These are phyloP conservation scores for Wickerhamomyces canadensis DNA, from an alignment of 805 yeast species.

Conservation along the genomic window DNA sequence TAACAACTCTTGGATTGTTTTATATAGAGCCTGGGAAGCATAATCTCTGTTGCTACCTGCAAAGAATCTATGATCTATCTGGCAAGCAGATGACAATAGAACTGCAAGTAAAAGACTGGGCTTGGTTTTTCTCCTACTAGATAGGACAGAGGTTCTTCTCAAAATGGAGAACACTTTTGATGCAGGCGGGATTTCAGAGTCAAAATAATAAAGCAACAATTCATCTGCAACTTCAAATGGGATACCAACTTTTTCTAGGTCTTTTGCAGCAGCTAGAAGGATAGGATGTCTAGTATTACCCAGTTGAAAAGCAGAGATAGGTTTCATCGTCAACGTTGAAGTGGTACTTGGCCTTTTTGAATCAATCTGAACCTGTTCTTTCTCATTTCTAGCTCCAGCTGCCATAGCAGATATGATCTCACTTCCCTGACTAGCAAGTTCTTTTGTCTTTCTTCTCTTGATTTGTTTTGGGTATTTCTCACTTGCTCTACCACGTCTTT, in stretches of 20 bases:
- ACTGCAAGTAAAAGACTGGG: conserved; percentile 15
- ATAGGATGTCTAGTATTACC: conserved; percentile 13
- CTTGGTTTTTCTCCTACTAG: conserved; percentile 13
- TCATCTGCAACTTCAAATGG: conserved; percentile 20
- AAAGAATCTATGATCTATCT: conserved; percentile 19
- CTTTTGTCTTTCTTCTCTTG: conserved; percentile 17
- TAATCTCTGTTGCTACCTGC: conserved; percentile 18
- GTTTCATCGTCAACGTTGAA: too few relatives aligned
- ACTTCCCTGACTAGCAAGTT: too few relatives aligned
- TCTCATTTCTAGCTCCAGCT: too few relatives aligned
- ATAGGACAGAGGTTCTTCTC: conserved; percentile 15
- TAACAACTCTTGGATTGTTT: conserved; percentile 13
- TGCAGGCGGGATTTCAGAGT: conserved; percentile 13
- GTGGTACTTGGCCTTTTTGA: background rate
- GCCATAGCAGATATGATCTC: too few relatives aligned
- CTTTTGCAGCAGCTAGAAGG: conserved; percentile 5
- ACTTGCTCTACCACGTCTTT: conserved; percentile 42
- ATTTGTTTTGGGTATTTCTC: conserved; percentile 34
- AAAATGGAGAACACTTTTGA: conserved; percentile 19
- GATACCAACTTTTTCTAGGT: conserved; percentile 12
- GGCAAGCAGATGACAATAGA: conserved; percentile 15
- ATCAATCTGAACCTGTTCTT: conserved; percentile 1
- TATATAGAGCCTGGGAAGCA: conserved; percentile 14
- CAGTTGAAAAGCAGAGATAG: background rate
- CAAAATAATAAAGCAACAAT: conserved; percentile 17